Percentiles rank a stretch among this genome's conserved stretches.
Conservation (phyloP, 2,329 filamentous ascomycete species). For the Fusarium mexicanum region DNA sequence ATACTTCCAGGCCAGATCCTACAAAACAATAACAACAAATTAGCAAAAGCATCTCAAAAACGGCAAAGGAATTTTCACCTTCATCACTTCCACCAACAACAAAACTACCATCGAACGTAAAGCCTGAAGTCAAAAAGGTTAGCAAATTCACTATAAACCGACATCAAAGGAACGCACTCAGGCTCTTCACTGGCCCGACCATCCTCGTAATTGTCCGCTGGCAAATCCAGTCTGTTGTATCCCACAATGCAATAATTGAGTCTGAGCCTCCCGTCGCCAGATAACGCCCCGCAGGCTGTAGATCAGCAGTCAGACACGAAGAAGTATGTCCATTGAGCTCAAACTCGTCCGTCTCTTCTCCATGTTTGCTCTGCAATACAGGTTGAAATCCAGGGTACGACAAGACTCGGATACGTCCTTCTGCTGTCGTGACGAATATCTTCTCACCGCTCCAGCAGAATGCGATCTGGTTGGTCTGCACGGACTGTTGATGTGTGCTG, state of each 20-base stretch:
- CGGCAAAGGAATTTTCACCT: conserved; percentile 52
- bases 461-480: conserved; percentile 76
- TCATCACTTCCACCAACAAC: conserved; percentile 80
- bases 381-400: conserved; percentile 73
- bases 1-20: conserved; percentile 73
- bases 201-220: conserved; percentile 75
- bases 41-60: not conserved
- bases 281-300: conserved; percentile 76
- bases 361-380: conserved; percentile 60
- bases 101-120: conserved; percentile 81
- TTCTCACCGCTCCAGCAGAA: conserved; percentile 79
- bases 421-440: conserved; percentile 75
- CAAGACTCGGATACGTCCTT: conserved; percentile 76
- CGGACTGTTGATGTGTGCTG: conserved; percentile 67
- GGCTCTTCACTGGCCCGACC: conserved; percentile 73
- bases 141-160: conserved; percentile 1
- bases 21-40: not conserved
- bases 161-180: conserved; percentile 61
- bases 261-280: conserved; percentile 81
- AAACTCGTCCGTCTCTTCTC: conserved; percentile 61
- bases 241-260: conserved; percentile 79
- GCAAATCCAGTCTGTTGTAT: conserved; percentile 81
- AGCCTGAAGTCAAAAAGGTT: conserved; percentile 59
- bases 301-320: conserved; percentile 72
- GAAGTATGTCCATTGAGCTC: conserved; percentile 77